Base-by-base conservation (phyloP, 139 green algal species). In the Prasinococcaceae sp. region DNA sequence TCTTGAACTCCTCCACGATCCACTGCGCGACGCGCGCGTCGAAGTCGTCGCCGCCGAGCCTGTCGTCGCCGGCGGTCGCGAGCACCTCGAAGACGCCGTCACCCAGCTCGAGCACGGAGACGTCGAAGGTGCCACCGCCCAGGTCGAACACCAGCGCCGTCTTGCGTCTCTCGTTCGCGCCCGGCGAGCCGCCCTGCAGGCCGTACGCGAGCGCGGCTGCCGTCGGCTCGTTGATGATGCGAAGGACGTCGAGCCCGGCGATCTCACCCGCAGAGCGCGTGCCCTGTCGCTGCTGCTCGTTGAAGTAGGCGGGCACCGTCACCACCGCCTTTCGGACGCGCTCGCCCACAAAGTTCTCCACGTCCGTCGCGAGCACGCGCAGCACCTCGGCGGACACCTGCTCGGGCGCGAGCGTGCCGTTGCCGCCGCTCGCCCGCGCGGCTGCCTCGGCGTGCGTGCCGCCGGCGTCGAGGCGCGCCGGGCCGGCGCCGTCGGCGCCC, bases 201-300 rank as follows among this genome's bases (percentile, higher is more conserved):
- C 48, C 58, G 44, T 73, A 73, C 19, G 52, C 57, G 9, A 67
- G 42, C 1, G 57, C 43, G 2, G 56, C 64, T 1, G 64, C 50
- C 19, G 51, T 68, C 10, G 64, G 64, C 51, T 73, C 64, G 28
- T 73, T 73, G 47, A 73, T 67, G 41, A 73, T 63, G 23, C 51
- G 38, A 1, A 68, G 37, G 8, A 73, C 56, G 0, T 73, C 44
- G 24, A 73, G 50, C 2, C 64, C 64, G 8, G 63, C 49, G 43
- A 62, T 62, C 35, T 29, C 26, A 6, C 52, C 52, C 17, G 81
- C 93, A 94, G 72, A 93, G 92, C 27, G 85, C 80, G 23, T 86
- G 84, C 39, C 92, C 61, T 19, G 54, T 55, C 42, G 53, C 30
- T 17, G 53, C 55, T 25, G 82, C 51, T 73, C 51, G 43, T 60